Base-by-base conservation (phyloP, 2,329 filamentous ascomycete genomes). In the Zymoseptoria passerinii region DNA sequence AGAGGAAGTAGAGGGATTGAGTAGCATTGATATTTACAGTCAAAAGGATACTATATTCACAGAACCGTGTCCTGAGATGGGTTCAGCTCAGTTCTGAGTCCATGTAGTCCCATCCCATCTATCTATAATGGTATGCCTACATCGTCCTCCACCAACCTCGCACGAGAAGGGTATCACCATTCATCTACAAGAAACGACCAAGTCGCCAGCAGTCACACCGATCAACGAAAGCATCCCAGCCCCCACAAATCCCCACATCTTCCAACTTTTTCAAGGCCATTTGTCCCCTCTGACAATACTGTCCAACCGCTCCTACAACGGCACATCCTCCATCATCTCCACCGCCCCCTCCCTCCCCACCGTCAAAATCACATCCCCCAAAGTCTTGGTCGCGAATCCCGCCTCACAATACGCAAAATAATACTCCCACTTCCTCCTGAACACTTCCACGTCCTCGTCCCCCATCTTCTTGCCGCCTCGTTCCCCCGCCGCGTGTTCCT, bases 321-420 rank as follows among this genome's bases (percentile, higher is more conserved):
- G 86, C 68, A 90, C 83, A 53, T 81, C 82, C 67, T 88, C 85
- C 81, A 89, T 85, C 76, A 88, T 78, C 71, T 88, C 83, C 67
- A 83, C 71, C 2, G 83, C 79, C 1, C 84, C 83, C 67, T 88
- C 85, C 49, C 84, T 77, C 1, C 81, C 83, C 9, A 88, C 83
- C 0, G 85, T 89, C 62, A 91, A 83, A 53, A 90, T 88, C 1
- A 84, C 84, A 72, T 90, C 87, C 2, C 86, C 86, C 19, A 90
- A 71, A 2, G 85, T 88, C 73, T 89, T 89, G 5, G 83, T 87
- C 58, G 81, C 75, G 67, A 90, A 90, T 0, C 86, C 87, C 48
- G 86, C 86, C 70, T 90, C 87, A 62, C 86, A 89, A 69, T 90
- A 90, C 20, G 81, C 78, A 72, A 90, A 90, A 70, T 90, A 90